Percentiles rank a stretch among this genome's conserved stretches.
Conservation (phyloP, 495 filamentous ascomycete genomes). For the Penicillium fimorum region DNA sequence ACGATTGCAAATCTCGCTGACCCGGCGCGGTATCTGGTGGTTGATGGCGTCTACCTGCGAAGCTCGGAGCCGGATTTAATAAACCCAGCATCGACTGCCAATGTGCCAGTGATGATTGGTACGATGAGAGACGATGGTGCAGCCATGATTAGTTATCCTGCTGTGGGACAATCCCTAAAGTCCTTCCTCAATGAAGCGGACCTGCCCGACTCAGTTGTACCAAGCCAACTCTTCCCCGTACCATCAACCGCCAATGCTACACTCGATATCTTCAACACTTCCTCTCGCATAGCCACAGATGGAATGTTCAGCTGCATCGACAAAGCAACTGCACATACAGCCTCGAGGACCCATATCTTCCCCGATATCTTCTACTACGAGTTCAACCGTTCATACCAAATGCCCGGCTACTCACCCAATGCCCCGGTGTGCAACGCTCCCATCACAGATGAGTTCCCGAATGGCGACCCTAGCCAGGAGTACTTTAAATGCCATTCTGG, state of each 20-base stretch:
- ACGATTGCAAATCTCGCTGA: conserved; percentile 27
- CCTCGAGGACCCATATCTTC: conserved; percentile 19
- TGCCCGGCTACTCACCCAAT: conserved; percentile 29
- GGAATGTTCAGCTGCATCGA: conserved; percentile 32
- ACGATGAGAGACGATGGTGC: conserved; percentile 29
- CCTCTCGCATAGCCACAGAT: conserved; percentile 26
- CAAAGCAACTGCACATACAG: conserved; percentile 26
- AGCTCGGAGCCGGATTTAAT: conserved; percentile 15
- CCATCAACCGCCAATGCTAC: conserved; percentile 23
- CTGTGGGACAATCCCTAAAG: conserved; percentile 7
- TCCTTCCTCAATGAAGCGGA: conserved; percentile 13
- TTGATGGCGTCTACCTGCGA: conserved; percentile 22
- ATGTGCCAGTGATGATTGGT: conserved; percentile 21
- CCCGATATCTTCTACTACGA: conserved; percentile 28
- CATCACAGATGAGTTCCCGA: conserved; percentile 16
- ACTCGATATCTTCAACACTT: conserved; percentile 29
- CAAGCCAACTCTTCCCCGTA: conserved; percentile 17
- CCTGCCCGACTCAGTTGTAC: conserved; percentile 11
- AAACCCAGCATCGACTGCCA: conserved; percentile 12
- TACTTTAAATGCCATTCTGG: conserved; percentile 34
- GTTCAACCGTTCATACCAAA: conserved; percentile 31
- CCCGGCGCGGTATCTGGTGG: conserved; percentile 23
- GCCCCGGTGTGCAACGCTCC: conserved; percentile 26
- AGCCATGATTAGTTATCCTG: conserved; percentile 26
- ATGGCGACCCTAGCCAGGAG: conserved; percentile 26